Percentiles rank a stretch among this genome's conserved stretches.
These are phyloP conservation scores for Annulohypoxylon truncatum DNA, from an alignment of 2,329 filamentous ascomycete species.

Conservation along the genomic window DNA sequence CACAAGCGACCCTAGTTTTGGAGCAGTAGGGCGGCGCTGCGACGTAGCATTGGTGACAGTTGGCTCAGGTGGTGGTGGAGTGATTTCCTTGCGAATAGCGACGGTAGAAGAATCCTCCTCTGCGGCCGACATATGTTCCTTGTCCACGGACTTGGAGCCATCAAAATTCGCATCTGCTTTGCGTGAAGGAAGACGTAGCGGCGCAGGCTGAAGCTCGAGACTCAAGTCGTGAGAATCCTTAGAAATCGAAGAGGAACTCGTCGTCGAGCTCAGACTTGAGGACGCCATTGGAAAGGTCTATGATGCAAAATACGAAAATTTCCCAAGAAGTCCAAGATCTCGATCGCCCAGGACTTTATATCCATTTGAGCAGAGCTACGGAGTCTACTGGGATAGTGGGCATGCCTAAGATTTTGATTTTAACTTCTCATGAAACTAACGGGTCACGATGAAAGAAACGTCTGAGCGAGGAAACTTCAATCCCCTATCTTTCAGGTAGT, in stretches of 20 bases:
- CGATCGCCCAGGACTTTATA: constrained; percentile 21
- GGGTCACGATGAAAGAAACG: not conserved
- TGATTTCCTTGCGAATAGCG: not conserved
- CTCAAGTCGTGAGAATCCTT: constrained; percentile 22
- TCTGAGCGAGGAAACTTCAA: not conserved
- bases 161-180: constrained; percentile 24
- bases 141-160: constrained; percentile 6
- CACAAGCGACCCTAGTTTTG: constrained; percentile 48
- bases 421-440: not conserved
- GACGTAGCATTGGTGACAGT: constrained; percentile 12
- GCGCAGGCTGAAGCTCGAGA: constrained; percentile 39
- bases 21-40: constrained; percentile 32
- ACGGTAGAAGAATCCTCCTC: not conserved
- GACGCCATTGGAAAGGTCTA: constrained; percentile 36
- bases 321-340: constrained; percentile 38
- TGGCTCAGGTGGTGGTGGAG: not conserved
- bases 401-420: not conserved
- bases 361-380: constrained; percentile 15
- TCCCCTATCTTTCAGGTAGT: not conserved
- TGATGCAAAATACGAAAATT: constrained; percentile 35
- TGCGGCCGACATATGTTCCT: not conserved
- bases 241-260: constrained; percentile 39
- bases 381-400: constrained; percentile 2
- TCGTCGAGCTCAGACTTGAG: constrained; percentile 19
- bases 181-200: constrained; percentile 42